Percentiles rank a stretch among this genome's conserved stretches.
Conservation (phyloP, 2,329 filamentous ascomycete species). For the Hymenoscyphus linearis region DNA sequence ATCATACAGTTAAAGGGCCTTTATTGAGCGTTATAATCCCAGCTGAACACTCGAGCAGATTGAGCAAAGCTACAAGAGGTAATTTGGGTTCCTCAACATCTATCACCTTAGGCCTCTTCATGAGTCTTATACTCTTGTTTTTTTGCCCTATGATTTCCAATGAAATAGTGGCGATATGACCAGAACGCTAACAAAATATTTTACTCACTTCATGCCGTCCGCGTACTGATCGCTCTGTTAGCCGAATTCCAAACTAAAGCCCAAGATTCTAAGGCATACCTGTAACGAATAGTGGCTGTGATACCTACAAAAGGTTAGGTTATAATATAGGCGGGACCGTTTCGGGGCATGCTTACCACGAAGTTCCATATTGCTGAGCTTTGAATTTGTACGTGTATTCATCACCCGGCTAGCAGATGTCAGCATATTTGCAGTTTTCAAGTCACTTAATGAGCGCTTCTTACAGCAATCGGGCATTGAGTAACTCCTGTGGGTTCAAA, state of each 20-base stretch:
- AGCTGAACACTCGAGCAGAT: too few relatives aligned
- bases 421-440: background rate
- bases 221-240: background rate
- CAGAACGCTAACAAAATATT: background rate
- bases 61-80: too few relatives aligned
- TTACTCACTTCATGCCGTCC: conserved; percentile 3
- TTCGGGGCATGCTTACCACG: conserved; percentile 40
- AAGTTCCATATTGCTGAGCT: conserved; percentile 37
- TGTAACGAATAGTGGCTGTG: conserved; percentile 6
- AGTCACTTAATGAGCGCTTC: background rate
- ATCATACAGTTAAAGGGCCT: too few relatives aligned
- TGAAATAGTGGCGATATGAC: background rate
- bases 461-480: conserved; percentile 8
- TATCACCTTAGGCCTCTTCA: too few relatives aligned
- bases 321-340: background rate
- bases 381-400: conserved; percentile 16
- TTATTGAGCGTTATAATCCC: too few relatives aligned
- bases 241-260: background rate
- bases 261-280: background rate
- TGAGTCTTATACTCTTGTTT: too few relatives aligned
- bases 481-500: background rate
- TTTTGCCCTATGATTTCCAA: too few relatives aligned
- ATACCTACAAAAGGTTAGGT: background rate
- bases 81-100: too few relatives aligned
- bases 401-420: background rate